Evolutionary conservation across 495 filamentous ascomycete genomes (phyloP).

Genomic region (Achaetomiella virescens): DNA sequence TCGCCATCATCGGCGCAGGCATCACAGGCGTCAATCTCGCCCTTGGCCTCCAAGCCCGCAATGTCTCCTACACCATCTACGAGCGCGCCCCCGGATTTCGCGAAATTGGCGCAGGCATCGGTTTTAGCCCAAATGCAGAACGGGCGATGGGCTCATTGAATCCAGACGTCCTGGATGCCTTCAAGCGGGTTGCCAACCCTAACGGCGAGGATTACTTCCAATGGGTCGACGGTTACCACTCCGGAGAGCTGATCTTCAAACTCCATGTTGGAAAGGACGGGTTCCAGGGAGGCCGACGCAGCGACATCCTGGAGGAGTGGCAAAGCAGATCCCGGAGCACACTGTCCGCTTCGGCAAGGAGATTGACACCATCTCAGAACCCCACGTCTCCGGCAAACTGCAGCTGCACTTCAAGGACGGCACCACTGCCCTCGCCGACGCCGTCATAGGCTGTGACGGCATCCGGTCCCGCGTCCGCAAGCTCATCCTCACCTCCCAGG

Average conservation of each 20-base stretch:
- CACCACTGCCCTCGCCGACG: constrained; percentile 26
- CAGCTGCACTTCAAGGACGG: constrained; percentile 33
- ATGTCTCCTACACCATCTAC: constrained; percentile 46
- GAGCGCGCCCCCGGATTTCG: constrained; percentile 47
- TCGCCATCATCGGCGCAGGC: constrained; percentile 57
- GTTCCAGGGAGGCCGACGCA: constrained; percentile 38
- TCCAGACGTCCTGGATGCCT: constrained; percentile 29
- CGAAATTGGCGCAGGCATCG: constrained; percentile 56
- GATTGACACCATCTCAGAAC: constrained; percentile 13
- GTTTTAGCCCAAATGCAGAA: constrained; percentile 54
- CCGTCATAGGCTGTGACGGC: constrained; percentile 44
- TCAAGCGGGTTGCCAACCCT: constrained; percentile 35
- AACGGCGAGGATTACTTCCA: constrained; percentile 39
- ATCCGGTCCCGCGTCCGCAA: constrained; percentile 37
- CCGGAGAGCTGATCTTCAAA: constrained; percentile 28
- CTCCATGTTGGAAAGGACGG: constrained; percentile 35
- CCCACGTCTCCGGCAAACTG: constrained; percentile 11
- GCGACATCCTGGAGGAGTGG: constrained; percentile 41
- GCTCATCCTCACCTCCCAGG: constrained; percentile 24
- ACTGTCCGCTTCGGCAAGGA: constrained; percentile 33
- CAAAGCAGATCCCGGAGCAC: constrained; percentile 19
- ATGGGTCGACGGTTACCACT: constrained; percentile 34
- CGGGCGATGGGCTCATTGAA: constrained; percentile 48
- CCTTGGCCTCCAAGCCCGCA: constrained; percentile 47
- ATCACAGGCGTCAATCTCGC: constrained; percentile 55